These are phyloP conservation scores for Penicillium turbatum DNA, from an alignment of 495 filamentous ascomycete genomes.

Conservation along the genomic window DNA sequence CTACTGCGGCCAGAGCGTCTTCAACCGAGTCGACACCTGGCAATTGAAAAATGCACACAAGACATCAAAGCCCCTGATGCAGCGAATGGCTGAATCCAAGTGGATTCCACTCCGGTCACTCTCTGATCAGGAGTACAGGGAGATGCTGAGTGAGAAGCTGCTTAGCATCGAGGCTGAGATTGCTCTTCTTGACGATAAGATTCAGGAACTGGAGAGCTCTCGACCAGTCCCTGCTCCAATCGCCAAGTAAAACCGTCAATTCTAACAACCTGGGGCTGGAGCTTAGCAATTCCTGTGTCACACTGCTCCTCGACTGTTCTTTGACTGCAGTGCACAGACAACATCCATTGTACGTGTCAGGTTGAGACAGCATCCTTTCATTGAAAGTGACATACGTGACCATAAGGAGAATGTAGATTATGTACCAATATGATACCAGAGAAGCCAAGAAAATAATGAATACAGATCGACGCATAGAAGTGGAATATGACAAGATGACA, in stretches of 20 bases:
- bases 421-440: conserved; percentile 8
- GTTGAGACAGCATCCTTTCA: background rate
- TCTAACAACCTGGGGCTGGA: background rate
- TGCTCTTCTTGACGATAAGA: conserved; percentile 78
- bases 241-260: conserved; percentile 5
- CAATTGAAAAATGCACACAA: conserved; percentile 35
- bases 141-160: conserved; percentile 70
- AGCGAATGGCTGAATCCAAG: conserved; percentile 57
- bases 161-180: conserved; percentile 79
- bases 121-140: conserved; percentile 73
- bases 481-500: background rate
- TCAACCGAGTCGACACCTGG: conserved; percentile 51
- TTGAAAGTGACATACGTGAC: background rate
- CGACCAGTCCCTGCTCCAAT: conserved; percentile 9
- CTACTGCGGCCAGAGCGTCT: conserved; percentile 54
- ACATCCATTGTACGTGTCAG: conserved; percentile 4
- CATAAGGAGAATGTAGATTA: conserved; percentile 1
- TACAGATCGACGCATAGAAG: background rate
- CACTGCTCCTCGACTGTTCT: conserved; percentile 10
- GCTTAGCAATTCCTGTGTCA: conserved; percentile 6
- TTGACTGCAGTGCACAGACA: conserved; percentile 22
- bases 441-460: background rate
- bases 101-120: conserved; percentile 79
- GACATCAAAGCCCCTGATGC: conserved; percentile 39
- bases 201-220: conserved; percentile 49